These are phyloP conservation scores for Phytophthora constricta DNA, from an alignment of 352 stramenopile genomes.

Conservation along the genomic window DNA sequence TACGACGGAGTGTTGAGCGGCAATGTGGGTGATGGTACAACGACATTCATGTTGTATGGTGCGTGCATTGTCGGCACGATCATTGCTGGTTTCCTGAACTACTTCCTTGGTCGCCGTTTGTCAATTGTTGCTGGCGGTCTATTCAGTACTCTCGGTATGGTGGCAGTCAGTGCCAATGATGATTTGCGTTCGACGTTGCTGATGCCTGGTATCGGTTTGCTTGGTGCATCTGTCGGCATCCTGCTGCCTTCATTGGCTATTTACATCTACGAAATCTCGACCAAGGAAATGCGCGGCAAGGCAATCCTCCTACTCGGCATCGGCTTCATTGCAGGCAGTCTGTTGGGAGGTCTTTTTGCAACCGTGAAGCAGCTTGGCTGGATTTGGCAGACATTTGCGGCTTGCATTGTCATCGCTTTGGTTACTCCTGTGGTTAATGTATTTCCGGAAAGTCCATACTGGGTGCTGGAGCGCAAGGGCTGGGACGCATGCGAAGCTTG, in stretches of 20 bases:
- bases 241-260: conserved; percentile 71
- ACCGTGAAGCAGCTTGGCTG: conserved; percentile 70
- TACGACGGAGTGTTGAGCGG: conserved; percentile 63
- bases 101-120: conserved; percentile 68
- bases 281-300: conserved; percentile 78
- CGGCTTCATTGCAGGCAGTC: conserved; percentile 66
- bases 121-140: conserved; percentile 69
- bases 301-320: conserved; percentile 69
- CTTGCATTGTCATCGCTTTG: conserved; percentile 68
- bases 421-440: conserved; percentile 76
- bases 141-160: conserved; percentile 71
- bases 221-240: conserved; percentile 67
- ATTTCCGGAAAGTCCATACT: conserved; percentile 82
- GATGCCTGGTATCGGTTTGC: conserved; percentile 61
- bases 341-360: conserved; percentile 61
- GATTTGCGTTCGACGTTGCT: conserved; percentile 53
- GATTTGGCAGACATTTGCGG: conserved; percentile 79
- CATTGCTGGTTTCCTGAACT: conserved; percentile 58
- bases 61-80: conserved; percentile 58
- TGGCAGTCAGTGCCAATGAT: conserved; percentile 63
- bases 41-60: conserved; percentile 64
- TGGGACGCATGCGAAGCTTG: conserved; percentile 74
- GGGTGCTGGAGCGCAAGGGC: conserved; percentile 72
- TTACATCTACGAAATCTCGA: conserved; percentile 87
- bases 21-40: conserved; percentile 63